Evolutionary conservation across 2,329 filamentous ascomycete species (phyloP), one percentile per base, ranked within the genome.

Genomic region (Emergomyces pasteurianus): DNA sequence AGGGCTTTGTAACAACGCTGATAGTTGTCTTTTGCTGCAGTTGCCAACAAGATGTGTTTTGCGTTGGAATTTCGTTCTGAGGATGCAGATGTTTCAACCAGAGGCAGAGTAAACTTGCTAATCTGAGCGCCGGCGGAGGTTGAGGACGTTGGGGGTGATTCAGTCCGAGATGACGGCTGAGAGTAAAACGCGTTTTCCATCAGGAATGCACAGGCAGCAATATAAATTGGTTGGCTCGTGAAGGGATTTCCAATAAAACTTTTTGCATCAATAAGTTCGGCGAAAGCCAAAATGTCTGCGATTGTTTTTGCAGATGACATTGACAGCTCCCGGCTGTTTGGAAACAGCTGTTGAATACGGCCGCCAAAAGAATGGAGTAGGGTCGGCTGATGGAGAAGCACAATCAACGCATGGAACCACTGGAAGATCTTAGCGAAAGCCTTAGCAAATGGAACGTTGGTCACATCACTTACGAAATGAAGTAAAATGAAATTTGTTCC

Each of bases 301-400:
- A 95, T 94, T 0, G 90, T 95, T 76, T 95, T 95, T 14, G 90
- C 91, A 28, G 89, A 92, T 16, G 88, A 92, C 87, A 92, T 92
- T 63, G 88, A 90, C 5, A 85, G 69, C 70, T 94, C 89, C 60
- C 89, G 85, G 65, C 89, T 94, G 69, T 94, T 89, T 0, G 87
- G 84, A 43, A 90, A 84, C 0, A 95, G 79, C 60, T 90, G 87
- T 57, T 89, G 81, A 59, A 88, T 86, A 26, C 78, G 78, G 2
- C 82, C 83, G 65, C 85, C 84, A 61, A 94, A 91, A 0, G 88
- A 89, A 55, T 90, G 88, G 59, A 95, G 77, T 1, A 95, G 77
- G 0, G 89, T 92, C 0, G 90, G 90, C 65, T 92, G 89, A 69
- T 95, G 89, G 5, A 95, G 78, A 3, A 95, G 81, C 62, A 95